Base-by-base conservation (phyloP, 2,329 filamentous ascomycete species). In the Aschersonia sp. region DNA sequence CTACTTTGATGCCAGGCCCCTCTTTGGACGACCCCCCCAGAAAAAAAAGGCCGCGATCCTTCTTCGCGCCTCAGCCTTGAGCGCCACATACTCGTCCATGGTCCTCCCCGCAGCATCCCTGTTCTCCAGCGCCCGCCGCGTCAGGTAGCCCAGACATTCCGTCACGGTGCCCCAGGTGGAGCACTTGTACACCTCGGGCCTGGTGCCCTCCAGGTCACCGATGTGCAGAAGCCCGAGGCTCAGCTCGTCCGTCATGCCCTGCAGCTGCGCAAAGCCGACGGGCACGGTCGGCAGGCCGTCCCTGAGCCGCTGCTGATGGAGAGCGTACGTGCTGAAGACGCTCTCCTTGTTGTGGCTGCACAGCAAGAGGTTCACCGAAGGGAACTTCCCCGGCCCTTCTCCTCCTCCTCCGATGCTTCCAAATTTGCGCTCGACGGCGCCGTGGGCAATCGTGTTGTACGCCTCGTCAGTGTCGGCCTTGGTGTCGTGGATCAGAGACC, bases 161-260 rank as follows among this genome's bases (percentile, higher is more conserved):
- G 54, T 55, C 43, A 68, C 43, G 2, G 54, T 62, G 6, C 65
- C 65, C 65, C 65, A 68, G 2, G 63, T 67, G 31, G 61, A 60
- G 47, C 64, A 68, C 53, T 68, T 68, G 53, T 59, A 67, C 2
- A 66, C 65, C 14, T 61, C 58, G 0, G 62, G 61, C 8, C 48
- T 49, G n/a, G 45, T 32, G 2, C 37, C 40, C 5, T 43, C 12
- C 39, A 5, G 5, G n/a, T 47, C 50, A 45, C 59, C 61, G 40
- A 53, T 44, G 14, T 69, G 65, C 6, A 77, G 60, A 0, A 78
- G 59, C 9, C 65, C 63, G 52, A 71, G 73, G 40, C 68, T 71
- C 14, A 78, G 64, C 51, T 77, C 72, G 47, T 78, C 75, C 0
- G 75, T 73, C 74, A 78, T 78, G 5, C 74, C 74, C 49, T 74